Percentiles rank a stretch among this genome's conserved stretches.
Conservation (phyloP, 2,329 filamentous ascomycete species). For the Meredithiella fracta region DNA sequence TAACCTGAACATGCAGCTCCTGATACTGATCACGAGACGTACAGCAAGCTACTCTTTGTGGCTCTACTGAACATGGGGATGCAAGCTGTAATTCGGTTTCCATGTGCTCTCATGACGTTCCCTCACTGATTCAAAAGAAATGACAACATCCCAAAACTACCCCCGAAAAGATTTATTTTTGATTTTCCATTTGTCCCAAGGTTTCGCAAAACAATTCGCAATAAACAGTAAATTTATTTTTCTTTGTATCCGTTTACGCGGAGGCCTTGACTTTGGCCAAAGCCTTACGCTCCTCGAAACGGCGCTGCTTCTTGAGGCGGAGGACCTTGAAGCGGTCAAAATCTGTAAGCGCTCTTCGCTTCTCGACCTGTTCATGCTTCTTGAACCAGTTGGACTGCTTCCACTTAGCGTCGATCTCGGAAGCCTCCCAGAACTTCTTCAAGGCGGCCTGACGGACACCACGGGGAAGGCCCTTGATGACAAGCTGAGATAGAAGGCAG, state of each 20-base stretch:
- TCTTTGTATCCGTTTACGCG: conserved; percentile 41
- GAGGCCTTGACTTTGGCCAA: conserved; percentile 81
- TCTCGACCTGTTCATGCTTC: conserved; percentile 71
- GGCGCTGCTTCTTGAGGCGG: conserved; percentile 97
- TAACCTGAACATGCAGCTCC: conserved; percentile 47
- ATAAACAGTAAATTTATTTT: conserved; percentile 19
- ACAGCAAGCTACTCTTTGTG: conserved; percentile 38
- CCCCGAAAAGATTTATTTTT: conserved; percentile 14
- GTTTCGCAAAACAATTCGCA: conserved; percentile 14
- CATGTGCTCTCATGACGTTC: conserved; percentile 14
- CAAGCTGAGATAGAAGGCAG: conserved; percentile 76
- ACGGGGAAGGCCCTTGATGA: conserved; percentile 72
- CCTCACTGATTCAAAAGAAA: conserved; percentile 22
- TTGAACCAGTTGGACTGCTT: conserved; percentile 83
- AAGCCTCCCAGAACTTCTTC: conserved; percentile 79
- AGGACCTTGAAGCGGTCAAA: conserved; percentile 99
- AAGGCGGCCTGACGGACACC: conserved; percentile 67
- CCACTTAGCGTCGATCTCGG: conserved; percentile 87
- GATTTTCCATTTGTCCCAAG: conserved; percentile 15
- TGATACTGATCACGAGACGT: conserved; percentile 39
- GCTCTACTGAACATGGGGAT: conserved; percentile 25
- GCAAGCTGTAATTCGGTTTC: conserved; percentile 21
- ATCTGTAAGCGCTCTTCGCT: conserved; percentile 84
- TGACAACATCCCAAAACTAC: conserved; percentile 15
- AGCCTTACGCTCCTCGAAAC: conserved; percentile 95